A percentile compares a stretch with the other conserved stretches of the same genome.
These are phyloP conservation scores for Talaromyces sp. DNA, from an alignment of 2,329 filamentous ascomycete species.

Conservation along the genomic window DNA sequence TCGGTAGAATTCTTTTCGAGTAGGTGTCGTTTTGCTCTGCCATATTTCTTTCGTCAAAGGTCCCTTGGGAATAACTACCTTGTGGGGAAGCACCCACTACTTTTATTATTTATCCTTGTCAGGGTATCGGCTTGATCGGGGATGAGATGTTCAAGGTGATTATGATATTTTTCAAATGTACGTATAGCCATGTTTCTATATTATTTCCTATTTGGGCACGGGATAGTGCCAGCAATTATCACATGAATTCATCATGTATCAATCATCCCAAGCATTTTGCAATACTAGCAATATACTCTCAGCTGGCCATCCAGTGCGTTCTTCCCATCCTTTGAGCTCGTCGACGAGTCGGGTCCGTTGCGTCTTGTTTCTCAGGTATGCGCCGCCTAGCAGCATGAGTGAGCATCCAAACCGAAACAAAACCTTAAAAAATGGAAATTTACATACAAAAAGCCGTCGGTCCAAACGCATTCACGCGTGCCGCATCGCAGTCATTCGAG, in stretches of 20 bases:
- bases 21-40: neutral
- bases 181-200: constrained; percentile 1
- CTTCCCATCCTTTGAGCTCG: neutral
- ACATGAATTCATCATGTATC: neutral
- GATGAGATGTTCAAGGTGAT: neutral
- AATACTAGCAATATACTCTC: neutral
- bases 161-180: neutral
- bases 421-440: neutral
- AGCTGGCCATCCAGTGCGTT: neutral
- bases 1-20: constrained; percentile 27
- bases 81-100: neutral
- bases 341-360: neutral
- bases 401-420: neutral
- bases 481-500: constrained; percentile 38
- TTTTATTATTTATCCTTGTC: neutral
- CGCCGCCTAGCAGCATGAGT: constrained; percentile 13
- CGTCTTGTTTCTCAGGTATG: constrained; percentile 12
- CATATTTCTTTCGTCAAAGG: neutral
- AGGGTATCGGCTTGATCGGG: neutral
- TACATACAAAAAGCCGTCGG: constrained; percentile 45
- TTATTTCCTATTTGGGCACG: neutral
- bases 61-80: neutral
- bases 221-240: neutral
- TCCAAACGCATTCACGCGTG: constrained; percentile 47
- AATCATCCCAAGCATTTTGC: neutral